A percentile compares a stretch with the other conserved stretches of the same genome.
phyloP scores from a whole-genome alignment of 768 basidiomycete genomes.

The Russula compacta region DNA sequence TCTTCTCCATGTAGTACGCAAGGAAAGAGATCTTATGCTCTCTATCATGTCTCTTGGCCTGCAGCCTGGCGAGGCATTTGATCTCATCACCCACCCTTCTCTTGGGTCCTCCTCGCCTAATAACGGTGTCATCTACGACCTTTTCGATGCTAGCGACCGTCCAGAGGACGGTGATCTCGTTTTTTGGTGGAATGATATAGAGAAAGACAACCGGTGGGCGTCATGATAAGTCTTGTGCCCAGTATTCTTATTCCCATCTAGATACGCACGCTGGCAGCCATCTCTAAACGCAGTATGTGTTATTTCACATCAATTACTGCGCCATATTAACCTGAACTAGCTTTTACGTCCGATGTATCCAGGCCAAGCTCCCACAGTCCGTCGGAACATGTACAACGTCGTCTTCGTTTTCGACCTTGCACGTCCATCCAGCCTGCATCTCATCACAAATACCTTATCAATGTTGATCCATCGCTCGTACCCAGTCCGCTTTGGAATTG shows the following conservation, averaged over 20 bases:
- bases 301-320: neutral
- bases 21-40: slow-evolving; percentile 56
- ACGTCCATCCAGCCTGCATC: slow-evolving; percentile 44
- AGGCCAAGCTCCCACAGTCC: slow-evolving; percentile 67
- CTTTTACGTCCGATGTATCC: slow-evolving; percentile 73
- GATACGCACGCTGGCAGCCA: slow-evolving; percentile 44
- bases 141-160: slow-evolving; percentile 91
- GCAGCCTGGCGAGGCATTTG: slow-evolving; percentile 53
- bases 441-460: slow-evolving; percentile 55
- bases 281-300: slow-evolving; percentile 39
- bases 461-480: slow-evolving; percentile 63
- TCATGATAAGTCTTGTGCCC: slow-evolving; percentile 8
- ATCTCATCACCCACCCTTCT: slow-evolving; percentile 57
- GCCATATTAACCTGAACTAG: slow-evolving; percentile 29
- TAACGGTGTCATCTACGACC: slow-evolving; percentile 46
- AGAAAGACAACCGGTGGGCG: slow-evolving; percentile 63
- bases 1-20: slow-evolving; percentile 60
- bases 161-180: slow-evolving; percentile 66
- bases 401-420: slow-evolving; percentile 78
- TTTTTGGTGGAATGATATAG: slow-evolving; percentile 86
- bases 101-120: slow-evolving; percentile 46
- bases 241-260: slow-evolving; percentile 18
- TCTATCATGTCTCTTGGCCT: slow-evolving; percentile 58
- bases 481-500: slow-evolving; percentile 80
- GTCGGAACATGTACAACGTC: slow-evolving; percentile 75